phyloP scores from a whole-genome alignment of 306 rosid species.

The Malus fusca region DNA sequence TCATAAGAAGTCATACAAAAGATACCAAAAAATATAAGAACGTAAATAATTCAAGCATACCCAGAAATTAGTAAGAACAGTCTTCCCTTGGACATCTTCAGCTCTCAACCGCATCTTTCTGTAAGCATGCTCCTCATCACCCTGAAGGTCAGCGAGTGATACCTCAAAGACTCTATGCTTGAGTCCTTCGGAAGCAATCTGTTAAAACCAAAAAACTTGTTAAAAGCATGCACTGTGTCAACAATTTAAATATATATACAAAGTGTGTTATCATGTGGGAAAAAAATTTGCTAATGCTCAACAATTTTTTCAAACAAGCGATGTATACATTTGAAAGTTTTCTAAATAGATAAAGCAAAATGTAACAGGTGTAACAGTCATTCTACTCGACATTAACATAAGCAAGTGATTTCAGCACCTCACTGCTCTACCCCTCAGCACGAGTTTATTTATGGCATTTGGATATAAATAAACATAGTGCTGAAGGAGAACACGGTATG shows the following conservation, averaged over 20 bases:
- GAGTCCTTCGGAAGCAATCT: conserved; percentile 98
- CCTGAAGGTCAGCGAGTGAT: conserved; percentile 93
- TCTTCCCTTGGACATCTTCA: conserved; percentile 88
- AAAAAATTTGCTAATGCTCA: neutral
- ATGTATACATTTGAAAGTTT: neutral
- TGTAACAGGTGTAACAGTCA: neutral
- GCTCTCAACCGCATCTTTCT: conserved; percentile 93
- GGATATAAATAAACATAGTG: neutral
- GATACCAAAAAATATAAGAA: neutral
- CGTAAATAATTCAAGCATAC: conserved; percentile 25
- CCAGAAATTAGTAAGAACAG: conserved; percentile 89
- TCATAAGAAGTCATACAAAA: neutral
- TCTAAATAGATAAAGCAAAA: neutral
- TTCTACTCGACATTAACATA: neutral
- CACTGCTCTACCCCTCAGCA: neutral
- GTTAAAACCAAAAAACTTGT: neutral
- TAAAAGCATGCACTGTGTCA: neutral
- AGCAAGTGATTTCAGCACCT: neutral
- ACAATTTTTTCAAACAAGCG: neutral
- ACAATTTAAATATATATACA: neutral
- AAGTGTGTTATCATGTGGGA: neutral
- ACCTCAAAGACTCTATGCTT: conserved; percentile 90
- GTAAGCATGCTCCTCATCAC: conserved; percentile 88
- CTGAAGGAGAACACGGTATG: neutral
- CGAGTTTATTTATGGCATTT: neutral